phyloP scores from a whole-genome alignment of 1,139 yeast species.

The Blastobotrys ciferrii region DNA sequence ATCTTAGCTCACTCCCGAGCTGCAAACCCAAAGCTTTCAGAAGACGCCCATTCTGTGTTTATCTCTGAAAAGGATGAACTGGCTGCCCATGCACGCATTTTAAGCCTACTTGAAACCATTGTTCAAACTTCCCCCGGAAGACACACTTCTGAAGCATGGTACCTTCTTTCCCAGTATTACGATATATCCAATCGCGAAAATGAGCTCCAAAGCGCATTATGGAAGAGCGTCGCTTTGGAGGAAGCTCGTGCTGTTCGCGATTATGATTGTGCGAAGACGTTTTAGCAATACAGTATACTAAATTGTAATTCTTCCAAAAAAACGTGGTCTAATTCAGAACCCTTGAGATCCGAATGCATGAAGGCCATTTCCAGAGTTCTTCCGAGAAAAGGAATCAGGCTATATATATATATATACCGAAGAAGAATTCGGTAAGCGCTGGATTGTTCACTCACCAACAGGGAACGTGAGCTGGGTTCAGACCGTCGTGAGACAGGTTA shows the following conservation, averaged over 20 bases:
- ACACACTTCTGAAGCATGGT: constrained; percentile 70
- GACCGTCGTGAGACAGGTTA: too few relatives aligned
- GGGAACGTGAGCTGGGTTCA: too few relatives aligned
- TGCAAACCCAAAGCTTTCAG: constrained; percentile 18
- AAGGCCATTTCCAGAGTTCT: too few relatives aligned
- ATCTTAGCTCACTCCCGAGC: constrained; percentile 42
- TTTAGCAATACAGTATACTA: not conserved
- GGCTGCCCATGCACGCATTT: constrained; percentile 65
- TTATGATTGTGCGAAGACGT: constrained; percentile 26
- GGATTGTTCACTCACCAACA: too few relatives aligned
- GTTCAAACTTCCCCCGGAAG: constrained; percentile 52
- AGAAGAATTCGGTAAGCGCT: too few relatives aligned
- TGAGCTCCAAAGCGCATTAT: constrained; percentile 52
- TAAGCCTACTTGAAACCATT: constrained; percentile 60
- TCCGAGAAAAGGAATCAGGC: too few relatives aligned
- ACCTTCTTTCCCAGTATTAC: constrained; percentile 62
- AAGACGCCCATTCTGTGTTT: constrained; percentile 30
- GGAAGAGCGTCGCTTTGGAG: constrained; percentile 69
- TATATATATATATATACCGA: too few relatives aligned
- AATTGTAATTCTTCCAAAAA: too few relatives aligned
- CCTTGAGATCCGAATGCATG: too few relatives aligned
- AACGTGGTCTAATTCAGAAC: too few relatives aligned
- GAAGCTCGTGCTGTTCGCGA: constrained; percentile 63
- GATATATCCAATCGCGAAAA: constrained; percentile 58
- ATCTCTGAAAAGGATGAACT: constrained; percentile 51